Evolutionary conservation across 139 green algal genomes (phyloP), one percentile per base, ranked within the genome.

Genomic region (Gonium pectorale): DNA sequence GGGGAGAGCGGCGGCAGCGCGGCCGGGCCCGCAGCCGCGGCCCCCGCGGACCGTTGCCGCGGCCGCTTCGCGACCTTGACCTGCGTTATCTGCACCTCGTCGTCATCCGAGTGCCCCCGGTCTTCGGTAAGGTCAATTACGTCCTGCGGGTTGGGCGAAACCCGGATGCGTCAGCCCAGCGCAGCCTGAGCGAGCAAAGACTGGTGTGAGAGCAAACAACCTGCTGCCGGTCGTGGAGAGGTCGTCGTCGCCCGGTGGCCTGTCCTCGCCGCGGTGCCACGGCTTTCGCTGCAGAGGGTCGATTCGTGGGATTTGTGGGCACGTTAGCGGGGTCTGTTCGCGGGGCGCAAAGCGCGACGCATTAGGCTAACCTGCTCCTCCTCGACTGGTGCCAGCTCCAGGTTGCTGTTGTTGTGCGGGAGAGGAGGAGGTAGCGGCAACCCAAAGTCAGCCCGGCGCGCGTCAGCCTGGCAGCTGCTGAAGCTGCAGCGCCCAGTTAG

Each of bases 111-210:
- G 35, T 70, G 38, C 11, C 17, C 19, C 3, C 70, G 70, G 35
- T 67, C 71, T 24, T 71, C 40, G 19, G 75, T 82, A 0, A 82
- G 75, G 40, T 82, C 75, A 5, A 82, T 68, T 1, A 82, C 59
- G 59, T 60, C 41, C 40, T 35, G 72, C 51, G 51, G 27, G 26
- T 7, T 24, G 1, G 5, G 5, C 4, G 17, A 59, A 5, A 59
- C 8, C 9, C 27, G 27, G 69, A 31, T 24, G 31, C 2, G 1
- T 29, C 29, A 31, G 2, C 11, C 3, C 26, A 62, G 3, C 8
- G 33, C 11, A 1, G 19, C 19, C 69, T 46, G 29, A 8, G 40
- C 44, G 40, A 19, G 24, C 26, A 74, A 54, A 22, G 27, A 17
- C 1, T 4, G 67, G 15, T 52, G 67, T 35, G 17, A 21, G 15